Evolutionary conservation across 2,329 filamentous ascomycete species (phyloP), one percentile per base, ranked within the genome.

Genomic region (Thelonectria olida): DNA sequence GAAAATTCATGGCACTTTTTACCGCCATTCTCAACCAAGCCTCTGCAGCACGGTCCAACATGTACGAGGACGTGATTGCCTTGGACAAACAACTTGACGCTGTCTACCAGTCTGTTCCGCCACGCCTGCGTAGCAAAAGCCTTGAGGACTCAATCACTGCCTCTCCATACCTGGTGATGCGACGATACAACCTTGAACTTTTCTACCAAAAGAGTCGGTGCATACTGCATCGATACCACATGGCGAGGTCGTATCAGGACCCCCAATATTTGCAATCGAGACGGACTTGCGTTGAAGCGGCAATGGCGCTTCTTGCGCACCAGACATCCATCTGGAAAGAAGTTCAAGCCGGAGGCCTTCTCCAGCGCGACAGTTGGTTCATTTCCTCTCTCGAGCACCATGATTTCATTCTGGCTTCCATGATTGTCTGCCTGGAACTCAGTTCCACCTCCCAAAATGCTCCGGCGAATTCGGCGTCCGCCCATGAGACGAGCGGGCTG

Each of bases 1-100:
- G 27, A 7, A 25, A 27, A 2, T 3, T 52, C 2, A 17, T 36
- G 48, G 41, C 48, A 17, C 22, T 67, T 12, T 68, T 68, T 3
- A 41, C 66, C 1, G 62, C 55, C 0, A 68, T 68, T 7, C 67
- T 68, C 17, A 65, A 68, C 3, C 63, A 68, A 3, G 66, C 68
- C 0, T 68, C 51, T 2, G 54, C 67, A 1, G 66, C 60, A 0
- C 58, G 61, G 12, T 54, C 44, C 0, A 61, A 68, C 13, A 48
- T 57, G 1, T 68, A 68, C 9, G 61, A 59, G 0, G 55, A 69
- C 10, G 65, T 69, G 12, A 69, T 69, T 62, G 48, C 49, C 1
- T 7, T 69, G 0, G 67, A 69, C 15, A 38, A 52, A 2, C 56
- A 62, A 1, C 62, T 69, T 6, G 51, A 62, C 7, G 53, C 55